These are phyloP conservation scores for Elaeis guineensis DNA, from an alignment of 176 grass and related monocot genomes.

Conservation along the genomic window DNA sequence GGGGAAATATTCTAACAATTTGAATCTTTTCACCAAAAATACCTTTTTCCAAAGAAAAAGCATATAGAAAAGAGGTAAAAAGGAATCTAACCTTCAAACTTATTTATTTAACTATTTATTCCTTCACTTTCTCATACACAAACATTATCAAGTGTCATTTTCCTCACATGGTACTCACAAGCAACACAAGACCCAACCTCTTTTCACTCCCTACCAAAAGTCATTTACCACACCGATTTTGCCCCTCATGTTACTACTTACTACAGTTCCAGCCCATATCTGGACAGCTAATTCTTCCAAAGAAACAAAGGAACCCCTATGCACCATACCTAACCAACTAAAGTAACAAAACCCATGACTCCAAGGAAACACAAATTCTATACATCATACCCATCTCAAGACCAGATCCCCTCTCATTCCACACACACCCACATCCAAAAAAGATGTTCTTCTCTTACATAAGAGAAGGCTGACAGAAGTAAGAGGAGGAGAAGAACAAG, in stretches of 20 bases:
- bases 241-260: neutral
- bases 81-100: constrained; percentile 26
- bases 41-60: neutral
- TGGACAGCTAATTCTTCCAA: neutral
- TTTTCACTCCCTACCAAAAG: constrained; percentile 2
- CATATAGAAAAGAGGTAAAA: neutral
- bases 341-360: too few species aligned
- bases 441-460: too few species aligned
- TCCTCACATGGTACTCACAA: constrained; percentile 4
- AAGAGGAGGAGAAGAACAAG: too few species aligned
- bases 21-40: constrained; percentile 7
- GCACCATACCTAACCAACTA: neutral
- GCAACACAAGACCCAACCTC: constrained; percentile 8
- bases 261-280: neutral
- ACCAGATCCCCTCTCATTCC: neutral
- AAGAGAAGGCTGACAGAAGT: too few species aligned
- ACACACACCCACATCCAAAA: too few species aligned
- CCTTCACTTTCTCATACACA: neutral
- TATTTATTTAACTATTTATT: constrained; percentile 12
- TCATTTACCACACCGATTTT: neutral
- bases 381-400: constrained; percentile 1
- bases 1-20: too few species aligned
- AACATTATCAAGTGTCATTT: constrained; percentile 5
- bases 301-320: neutral
- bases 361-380: neutral